Base-by-base conservation (phyloP, 192 early-diverging fungal genomes). In the Coemansia nantahalensis region DNA sequence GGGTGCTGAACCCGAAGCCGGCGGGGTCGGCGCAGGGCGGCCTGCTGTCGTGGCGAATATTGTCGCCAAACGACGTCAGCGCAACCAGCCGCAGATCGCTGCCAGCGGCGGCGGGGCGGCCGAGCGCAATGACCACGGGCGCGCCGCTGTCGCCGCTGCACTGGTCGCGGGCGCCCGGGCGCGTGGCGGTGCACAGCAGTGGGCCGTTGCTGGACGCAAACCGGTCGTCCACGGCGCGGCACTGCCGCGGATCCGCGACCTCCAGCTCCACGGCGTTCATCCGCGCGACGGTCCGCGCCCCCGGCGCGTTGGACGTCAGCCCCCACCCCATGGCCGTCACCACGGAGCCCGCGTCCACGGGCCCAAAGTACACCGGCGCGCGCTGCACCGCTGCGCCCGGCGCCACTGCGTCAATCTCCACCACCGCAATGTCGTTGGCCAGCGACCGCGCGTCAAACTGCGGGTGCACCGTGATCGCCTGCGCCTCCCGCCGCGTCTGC, bases 1-100 rank as follows among this genome's bases (percentile, higher is more conserved):
- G 77, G 26, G 77, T 79, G 56, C 65, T 68, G 45, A 79, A 79
- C 1, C 70, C 77, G 17, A 70, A 61, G 8, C 77, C 77, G 5
- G 18, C 15, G 0, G 62, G 52, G 16, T 71, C 69, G 23, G 66
- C 77, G 44, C 77, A 79, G 10, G 53, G 52, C 38, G 72, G 72
- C 23, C 52, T 56, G 4, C 31, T 33, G 11, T 65, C 59, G 32
- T 66, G 59, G 19, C n/a, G 11, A 17, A 41, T 34, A 18, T 67
- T 74, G 43, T 79, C 70, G 9, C 77, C 77, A 38, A 63, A 79
- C 14, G 69, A 73, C 11, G 77, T 79, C 38, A 79, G 33, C 30
- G 65, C 77, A 15, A 67, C 57, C 51, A 69, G 45, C 17, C 56
- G 52, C 48, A 61, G 16, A 9, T 65, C 59, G 3, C 8, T 32